Conservation (phyloP, 2,329 filamentous ascomycete species). For the Penicillium sp. region DNA sequence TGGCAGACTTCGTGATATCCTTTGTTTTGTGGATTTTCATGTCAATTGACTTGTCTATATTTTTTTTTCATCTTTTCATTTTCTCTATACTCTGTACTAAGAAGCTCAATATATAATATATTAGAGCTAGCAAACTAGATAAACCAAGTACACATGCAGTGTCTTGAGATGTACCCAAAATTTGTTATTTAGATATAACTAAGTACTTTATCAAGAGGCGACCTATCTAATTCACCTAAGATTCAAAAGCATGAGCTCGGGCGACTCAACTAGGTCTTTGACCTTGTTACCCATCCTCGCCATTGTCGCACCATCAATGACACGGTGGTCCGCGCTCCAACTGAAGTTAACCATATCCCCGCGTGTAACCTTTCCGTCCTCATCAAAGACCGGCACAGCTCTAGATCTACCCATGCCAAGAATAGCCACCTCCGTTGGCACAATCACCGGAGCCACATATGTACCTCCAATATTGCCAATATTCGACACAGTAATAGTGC, state of each 20-base stretch:
- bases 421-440: constrained; percentile 88
- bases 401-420: constrained; percentile 81
- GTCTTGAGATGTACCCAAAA: neutral
- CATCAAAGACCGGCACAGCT: constrained; percentile 74
- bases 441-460: constrained; percentile 87
- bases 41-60: neutral
- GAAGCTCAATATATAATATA: neutral
- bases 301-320: constrained; percentile 93
- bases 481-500: constrained; percentile 94
- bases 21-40: neutral
- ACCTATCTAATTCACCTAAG: constrained; percentile 57
- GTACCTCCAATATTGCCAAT: constrained; percentile 94
- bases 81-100: neutral
- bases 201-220: neutral
- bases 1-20: neutral
- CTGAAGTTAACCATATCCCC: constrained; percentile 86
- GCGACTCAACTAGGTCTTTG: constrained; percentile 74
- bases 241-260: constrained; percentile 82
- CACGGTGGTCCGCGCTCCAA: constrained; percentile 93
- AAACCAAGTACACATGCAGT: neutral
- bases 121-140: neutral
- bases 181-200: neutral
- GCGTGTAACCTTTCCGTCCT: constrained; percentile 61
- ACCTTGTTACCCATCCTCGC: constrained; percentile 85
- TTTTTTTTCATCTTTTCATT: neutral